Evolutionary conservation across 2,329 filamentous ascomycete species (phyloP), one percentile per base, ranked within the genome.

Genomic region (Ophiocordyceps camponoti-leonardi): DNA sequence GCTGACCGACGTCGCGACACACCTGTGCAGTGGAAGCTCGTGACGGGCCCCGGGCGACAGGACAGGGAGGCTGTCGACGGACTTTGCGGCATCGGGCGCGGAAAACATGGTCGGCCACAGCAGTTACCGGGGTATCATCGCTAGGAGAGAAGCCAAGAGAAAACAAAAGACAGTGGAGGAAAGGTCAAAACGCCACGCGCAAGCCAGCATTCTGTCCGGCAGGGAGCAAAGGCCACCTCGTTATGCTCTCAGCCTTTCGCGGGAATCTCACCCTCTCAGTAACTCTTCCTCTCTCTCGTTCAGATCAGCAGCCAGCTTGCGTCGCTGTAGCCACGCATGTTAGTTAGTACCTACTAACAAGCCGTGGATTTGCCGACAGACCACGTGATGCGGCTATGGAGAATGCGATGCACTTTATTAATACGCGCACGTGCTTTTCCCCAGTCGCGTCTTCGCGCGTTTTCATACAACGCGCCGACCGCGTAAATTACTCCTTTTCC

Each of bases 11-110:
- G 43, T 33, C 18, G 28, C 28, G 33, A 51, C 59, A 37, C 48
- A 80, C 77, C 67, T 76, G 61, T 71, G 76, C 62, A 71, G 82
- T 63, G 59, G 74, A 64, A 68, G 72, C 50, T 81, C 77, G 48
- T 67, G 62, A 39, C 72, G 65, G 26, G 68, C 63, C 39, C 65
- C 63, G 13, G 67, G 67, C 16, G 73, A 69, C 40, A 70, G 63
- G 26, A 75, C 69, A 14, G 74, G 68, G 53, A 82, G 62, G 56
- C 75, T 81, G 61, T 83, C 79, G 56, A 77, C 69, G 51, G 79
- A 82, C 64, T 77, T 79, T 55, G 76, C 73, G 52, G 74, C 73
- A 52, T 65, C 71, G 45, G 67, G 58, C 51, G 72, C 72, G 52
- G 74, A 69, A 58, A 71, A 76, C 79, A 82, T 83, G 63, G 60